phyloP scores from a whole-genome alignment of 495 filamentous ascomycete genomes.

The Cercophora samala region DNA sequence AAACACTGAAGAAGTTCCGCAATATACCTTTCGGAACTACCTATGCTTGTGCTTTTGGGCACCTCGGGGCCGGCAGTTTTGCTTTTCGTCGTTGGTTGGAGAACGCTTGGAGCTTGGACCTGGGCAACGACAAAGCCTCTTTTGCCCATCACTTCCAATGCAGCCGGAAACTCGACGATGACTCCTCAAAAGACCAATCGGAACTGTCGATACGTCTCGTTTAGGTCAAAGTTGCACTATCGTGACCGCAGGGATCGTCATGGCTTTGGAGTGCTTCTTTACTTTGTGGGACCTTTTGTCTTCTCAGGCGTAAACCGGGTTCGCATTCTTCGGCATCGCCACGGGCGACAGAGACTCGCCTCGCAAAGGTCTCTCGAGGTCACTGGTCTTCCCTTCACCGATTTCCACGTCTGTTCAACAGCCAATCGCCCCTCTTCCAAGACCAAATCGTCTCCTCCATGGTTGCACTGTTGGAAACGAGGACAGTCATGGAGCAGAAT shows the following conservation, averaged over 20 bases:
- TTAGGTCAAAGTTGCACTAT: neutral
- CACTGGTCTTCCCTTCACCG: neutral
- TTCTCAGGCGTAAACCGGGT: neutral
- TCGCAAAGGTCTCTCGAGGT: neutral
- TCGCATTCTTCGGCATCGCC: neutral
- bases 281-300: neutral
- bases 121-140: neutral
- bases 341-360: neutral
- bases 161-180: neutral
- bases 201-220: neutral
- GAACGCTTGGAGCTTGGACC: neutral
- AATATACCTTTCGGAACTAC: neutral
- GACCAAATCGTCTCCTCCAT: neutral
- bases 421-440: neutral
- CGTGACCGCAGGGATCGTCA: neutral
- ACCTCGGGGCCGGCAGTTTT: neutral
- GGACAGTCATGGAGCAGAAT: neutral
- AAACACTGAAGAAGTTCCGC: neutral
- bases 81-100: neutral
- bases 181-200: neutral
- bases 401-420: neutral
- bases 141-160: neutral
- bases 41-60: neutral
- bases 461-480: conserved; percentile 6
- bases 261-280: neutral